A percentile compares a stretch with the other conserved stretches of the same genome.
Conservation (phyloP, 805 yeast genomes). For the Candida ipomoeae region DNA sequence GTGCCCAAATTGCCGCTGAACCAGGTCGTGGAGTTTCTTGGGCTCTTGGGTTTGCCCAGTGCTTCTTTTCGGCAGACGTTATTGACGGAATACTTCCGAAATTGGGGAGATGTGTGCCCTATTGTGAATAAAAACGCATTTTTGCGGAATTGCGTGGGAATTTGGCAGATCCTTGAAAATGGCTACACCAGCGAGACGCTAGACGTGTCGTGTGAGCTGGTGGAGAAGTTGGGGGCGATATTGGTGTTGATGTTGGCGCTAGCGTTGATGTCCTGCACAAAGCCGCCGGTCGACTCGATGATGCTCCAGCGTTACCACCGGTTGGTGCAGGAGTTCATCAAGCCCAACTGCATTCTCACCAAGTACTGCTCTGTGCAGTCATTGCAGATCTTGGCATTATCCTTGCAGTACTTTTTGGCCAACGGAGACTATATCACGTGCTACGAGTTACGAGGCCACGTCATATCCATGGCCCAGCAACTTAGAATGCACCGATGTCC, state of each 20-base stretch:
- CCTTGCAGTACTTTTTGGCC: slow-evolving; percentile 66
- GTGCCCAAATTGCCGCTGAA: slow-evolving; percentile 26
- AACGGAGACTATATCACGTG: slow-evolving; percentile 71
- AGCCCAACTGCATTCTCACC: slow-evolving; percentile 53
- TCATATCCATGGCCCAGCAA: slow-evolving; percentile 81
- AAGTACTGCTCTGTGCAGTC: slow-evolving; percentile 61
- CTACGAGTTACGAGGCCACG: slow-evolving; percentile 71
- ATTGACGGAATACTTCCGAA: slow-evolving; percentile 63
- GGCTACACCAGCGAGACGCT: slow-evolving; percentile 9
- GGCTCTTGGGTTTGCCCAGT: slow-evolving; percentile 33
- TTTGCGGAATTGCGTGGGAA: slow-evolving; percentile 50
- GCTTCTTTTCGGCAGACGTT: slow-evolving; percentile 64
- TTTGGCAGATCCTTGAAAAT: slow-evolving; percentile 46
- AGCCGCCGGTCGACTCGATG: slow-evolving; percentile 7
- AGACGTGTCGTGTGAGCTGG: slow-evolving; percentile 25
- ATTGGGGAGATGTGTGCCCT: slow-evolving; percentile 73
- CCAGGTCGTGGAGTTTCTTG: slow-evolving; percentile 46
- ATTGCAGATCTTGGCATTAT: slow-evolving; percentile 63
- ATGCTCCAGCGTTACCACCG: slow-evolving; percentile 50
- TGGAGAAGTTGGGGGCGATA: slow-evolving; percentile 56
- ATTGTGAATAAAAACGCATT: slow-evolving; percentile 68
- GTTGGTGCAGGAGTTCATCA: slow-evolving; percentile 58
- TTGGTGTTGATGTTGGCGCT: slow-evolving; percentile 47
- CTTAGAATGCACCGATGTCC: slow-evolving; percentile 83
- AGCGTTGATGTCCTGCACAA: slow-evolving; percentile 42